Percentiles rank a stretch among this genome's conserved stretches.
phyloP scores from a whole-genome alignment of 2,329 filamentous ascomycete species.

The Herpotrichia juniperi region DNA sequence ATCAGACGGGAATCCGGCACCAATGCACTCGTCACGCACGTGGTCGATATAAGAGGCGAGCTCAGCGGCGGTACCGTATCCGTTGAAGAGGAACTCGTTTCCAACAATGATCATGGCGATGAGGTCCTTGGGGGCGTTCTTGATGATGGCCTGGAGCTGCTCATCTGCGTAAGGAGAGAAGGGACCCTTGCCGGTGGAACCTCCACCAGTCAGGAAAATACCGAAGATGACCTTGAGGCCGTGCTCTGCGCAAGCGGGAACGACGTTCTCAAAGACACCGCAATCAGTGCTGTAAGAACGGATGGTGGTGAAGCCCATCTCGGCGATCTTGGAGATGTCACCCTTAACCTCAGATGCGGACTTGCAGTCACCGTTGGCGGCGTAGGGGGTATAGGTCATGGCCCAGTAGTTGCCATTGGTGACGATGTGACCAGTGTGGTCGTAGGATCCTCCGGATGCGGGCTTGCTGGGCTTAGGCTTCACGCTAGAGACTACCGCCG shows the following conservation, averaged over 20 bases:
- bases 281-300: conserved; percentile 96
- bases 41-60: conserved; percentile 74
- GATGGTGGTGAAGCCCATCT: conserved; percentile 64
- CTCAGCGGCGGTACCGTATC: conserved; percentile 66
- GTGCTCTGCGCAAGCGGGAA: conserved; percentile 67
- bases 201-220: conserved; percentile 76
- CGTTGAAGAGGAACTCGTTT: conserved; percentile 88
- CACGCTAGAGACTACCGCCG: conserved; percentile 21
- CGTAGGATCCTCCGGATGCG: conserved; percentile 21
- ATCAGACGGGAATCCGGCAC: conserved; percentile 72
- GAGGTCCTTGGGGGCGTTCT: conserved; percentile 71
- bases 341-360: conserved; percentile 42
- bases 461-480: conserved; percentile 36
- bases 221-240: conserved; percentile 84
- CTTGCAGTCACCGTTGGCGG: conserved; percentile 51
- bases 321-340: conserved; percentile 51
- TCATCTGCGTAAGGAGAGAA: conserved; percentile 63
- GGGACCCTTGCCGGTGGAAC: conserved; percentile 50
- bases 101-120: conserved; percentile 84
- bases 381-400: conserved; percentile 58
- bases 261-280: conserved; percentile 77
- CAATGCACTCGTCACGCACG: conserved; percentile 67
- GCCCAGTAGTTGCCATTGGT: conserved; percentile 55
- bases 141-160: conserved; percentile 76
- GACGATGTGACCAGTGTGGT: conserved; percentile 33